These are phyloP conservation scores for Pseudogymnoascus sp. DNA, from an alignment of 2,329 filamentous ascomycete genomes.

Conservation along the genomic window DNA sequence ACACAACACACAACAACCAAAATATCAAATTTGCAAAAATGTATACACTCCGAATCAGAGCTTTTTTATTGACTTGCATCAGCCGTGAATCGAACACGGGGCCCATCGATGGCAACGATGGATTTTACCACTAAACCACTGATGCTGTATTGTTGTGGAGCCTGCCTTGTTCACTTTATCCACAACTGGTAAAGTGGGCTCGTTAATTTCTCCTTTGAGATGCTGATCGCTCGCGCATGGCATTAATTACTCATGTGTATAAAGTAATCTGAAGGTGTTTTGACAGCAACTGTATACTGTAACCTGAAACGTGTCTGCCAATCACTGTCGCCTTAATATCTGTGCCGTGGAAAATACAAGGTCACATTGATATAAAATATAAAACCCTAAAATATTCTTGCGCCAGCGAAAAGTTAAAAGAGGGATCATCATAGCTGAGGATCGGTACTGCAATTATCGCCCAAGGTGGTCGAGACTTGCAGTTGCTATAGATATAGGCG, in stretches of 20 bases:
- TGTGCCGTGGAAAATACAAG: too few relatives aligned
- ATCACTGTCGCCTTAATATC: too few relatives aligned
- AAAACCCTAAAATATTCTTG: background rate
- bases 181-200: background rate
- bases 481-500: too few relatives aligned
- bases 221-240: background rate
- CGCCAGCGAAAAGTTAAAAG: background rate
- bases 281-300: too few relatives aligned
- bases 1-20: background rate
- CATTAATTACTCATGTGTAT: too few relatives aligned
- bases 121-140: constrained; percentile 20
- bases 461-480: background rate
- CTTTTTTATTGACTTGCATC: background rate
- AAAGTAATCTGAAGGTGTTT: too few relatives aligned
- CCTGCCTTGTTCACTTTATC: background rate
- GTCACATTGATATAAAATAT: background rate
- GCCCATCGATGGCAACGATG: constrained; percentile 31
- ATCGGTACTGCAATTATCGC: background rate
- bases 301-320: too few relatives aligned
- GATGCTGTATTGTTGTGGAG: background rate
- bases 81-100: constrained; percentile 29
- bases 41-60: background rate
- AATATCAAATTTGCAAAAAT: background rate
- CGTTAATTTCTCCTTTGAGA: background rate
- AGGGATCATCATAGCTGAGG: background rate